phyloP scores from a whole-genome alignment of 768 basidiomycete species.

The Ephemerocybe angulata region DNA sequence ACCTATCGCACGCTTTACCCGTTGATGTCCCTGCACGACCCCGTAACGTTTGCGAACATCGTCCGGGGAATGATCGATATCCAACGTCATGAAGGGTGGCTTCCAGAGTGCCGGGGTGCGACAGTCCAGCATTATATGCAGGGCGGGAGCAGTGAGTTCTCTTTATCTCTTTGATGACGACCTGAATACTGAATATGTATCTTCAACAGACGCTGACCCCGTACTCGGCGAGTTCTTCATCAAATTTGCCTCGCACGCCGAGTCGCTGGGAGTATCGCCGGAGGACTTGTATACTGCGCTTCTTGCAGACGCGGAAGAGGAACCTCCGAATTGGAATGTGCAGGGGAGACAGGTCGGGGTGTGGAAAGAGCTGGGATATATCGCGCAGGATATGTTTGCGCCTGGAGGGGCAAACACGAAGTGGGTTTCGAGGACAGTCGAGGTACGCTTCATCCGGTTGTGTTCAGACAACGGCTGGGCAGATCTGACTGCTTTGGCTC shows the following conservation, averaged over 20 bases:
- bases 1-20: conserved; percentile 62
- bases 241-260: conserved; percentile 50
- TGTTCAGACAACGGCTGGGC: too few relatives aligned
- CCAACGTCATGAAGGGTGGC: conserved; percentile 65
- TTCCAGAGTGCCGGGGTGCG: conserved; percentile 62
- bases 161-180: not conserved
- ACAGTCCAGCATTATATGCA: conserved; percentile 52
- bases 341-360: conserved; percentile 55
- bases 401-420: conserved; percentile 55
- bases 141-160: conserved; percentile 55
- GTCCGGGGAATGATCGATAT: conserved; percentile 67
- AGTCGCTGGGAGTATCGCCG: conserved; percentile 43
- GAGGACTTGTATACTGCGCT: conserved; percentile 53
- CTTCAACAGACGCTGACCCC: conserved; percentile 51
- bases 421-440: conserved; percentile 59
- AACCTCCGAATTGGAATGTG: conserved; percentile 59
- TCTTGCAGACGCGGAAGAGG: conserved; percentile 54
- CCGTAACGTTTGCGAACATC: conserved; percentile 52
- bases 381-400: conserved; percentile 38
- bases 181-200: not conserved
- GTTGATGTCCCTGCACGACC: conserved; percentile 62
- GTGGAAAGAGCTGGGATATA: conserved; percentile 51
- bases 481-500: not conserved
- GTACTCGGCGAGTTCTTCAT: conserved; percentile 64
- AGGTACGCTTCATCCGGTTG: conserved; percentile 33